Evolutionary conservation across 2,329 filamentous ascomycete species (phyloP).

Genomic region (Curvularia sp.): DNA sequence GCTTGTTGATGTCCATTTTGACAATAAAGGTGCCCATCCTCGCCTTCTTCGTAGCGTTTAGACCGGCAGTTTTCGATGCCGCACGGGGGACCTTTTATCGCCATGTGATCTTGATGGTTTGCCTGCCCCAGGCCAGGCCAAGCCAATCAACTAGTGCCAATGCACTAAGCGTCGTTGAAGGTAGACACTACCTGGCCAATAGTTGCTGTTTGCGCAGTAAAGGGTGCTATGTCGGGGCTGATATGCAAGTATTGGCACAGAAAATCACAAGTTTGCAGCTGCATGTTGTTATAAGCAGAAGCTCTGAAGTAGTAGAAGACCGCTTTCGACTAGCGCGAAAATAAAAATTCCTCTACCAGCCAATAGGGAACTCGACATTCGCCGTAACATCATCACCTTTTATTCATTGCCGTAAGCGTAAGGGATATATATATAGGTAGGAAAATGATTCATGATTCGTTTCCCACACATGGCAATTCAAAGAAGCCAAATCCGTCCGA

Average conservation of each 20-base stretch:
- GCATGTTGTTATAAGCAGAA: background rate
- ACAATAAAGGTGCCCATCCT: constrained; percentile 80
- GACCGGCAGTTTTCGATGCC: constrained; percentile 73
- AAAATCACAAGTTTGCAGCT: background rate
- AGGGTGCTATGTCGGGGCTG: background rate
- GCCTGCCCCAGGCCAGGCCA: background rate
- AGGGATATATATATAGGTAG: constrained; percentile 47
- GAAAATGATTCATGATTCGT: constrained; percentile 46
- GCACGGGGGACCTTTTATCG: constrained; percentile 51
- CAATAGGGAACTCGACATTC: constrained; percentile 31
- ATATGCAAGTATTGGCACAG: background rate
- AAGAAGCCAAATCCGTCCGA: constrained; percentile 48
- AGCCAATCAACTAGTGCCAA: background rate
- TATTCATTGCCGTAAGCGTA: constrained; percentile 48
- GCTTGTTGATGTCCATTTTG: constrained; percentile 74
- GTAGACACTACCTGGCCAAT: too few relatives aligned
- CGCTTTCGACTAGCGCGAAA: constrained; percentile 35
- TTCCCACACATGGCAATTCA: constrained; percentile 50
- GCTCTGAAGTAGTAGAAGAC: constrained; percentile 17
- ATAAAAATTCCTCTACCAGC: constrained; percentile 32
- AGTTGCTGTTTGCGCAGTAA: background rate
- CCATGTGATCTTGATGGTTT: background rate
- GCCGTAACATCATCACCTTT: constrained; percentile 48
- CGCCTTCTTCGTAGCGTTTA: constrained; percentile 69
- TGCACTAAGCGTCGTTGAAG: background rate